A percentile compares a stretch with the other conserved stretches of the same genome.
These are phyloP conservation scores for Luvunga scandens DNA, from an alignment of 345 rosid species.

Conservation along the genomic window DNA sequence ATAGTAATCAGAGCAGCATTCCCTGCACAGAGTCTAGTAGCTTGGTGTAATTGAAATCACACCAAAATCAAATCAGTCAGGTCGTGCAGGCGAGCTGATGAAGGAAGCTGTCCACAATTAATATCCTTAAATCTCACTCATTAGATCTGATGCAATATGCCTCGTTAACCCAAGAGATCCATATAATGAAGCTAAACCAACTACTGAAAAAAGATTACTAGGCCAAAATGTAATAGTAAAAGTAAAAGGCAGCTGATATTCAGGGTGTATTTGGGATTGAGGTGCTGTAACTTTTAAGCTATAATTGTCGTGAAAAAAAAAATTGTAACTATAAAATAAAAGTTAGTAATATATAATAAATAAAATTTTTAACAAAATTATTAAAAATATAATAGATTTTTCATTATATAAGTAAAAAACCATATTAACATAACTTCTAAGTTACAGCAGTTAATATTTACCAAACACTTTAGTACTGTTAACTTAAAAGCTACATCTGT, in stretches of 20 bases:
- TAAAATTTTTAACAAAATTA: no score
- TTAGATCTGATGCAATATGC: not conserved
- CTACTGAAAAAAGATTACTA: not conserved
- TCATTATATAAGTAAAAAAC: no score
- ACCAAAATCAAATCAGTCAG: not conserved
- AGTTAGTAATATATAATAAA: no score
- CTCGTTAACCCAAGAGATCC: not conserved
- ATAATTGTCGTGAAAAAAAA: no score
- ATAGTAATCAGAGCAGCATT: not conserved
- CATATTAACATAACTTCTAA: no score
- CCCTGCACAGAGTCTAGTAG: not conserved
- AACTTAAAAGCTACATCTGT: no score
- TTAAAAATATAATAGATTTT: no score
- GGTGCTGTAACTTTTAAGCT: no score
- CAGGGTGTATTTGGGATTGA: no score
- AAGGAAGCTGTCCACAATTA: not conserved
- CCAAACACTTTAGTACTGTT: no score
- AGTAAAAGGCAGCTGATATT: not conserved
- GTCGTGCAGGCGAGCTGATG: not conserved
- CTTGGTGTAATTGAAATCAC: not conserved
- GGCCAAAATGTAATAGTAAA: conserved; percentile 8
- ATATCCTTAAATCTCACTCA: not conserved
- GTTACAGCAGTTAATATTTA: no score
- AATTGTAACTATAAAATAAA: no score
- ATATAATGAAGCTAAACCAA: not conserved